phyloP scores from a whole-genome alignment of 1,139 yeast species.

The Candida tetrigidarum region DNA sequence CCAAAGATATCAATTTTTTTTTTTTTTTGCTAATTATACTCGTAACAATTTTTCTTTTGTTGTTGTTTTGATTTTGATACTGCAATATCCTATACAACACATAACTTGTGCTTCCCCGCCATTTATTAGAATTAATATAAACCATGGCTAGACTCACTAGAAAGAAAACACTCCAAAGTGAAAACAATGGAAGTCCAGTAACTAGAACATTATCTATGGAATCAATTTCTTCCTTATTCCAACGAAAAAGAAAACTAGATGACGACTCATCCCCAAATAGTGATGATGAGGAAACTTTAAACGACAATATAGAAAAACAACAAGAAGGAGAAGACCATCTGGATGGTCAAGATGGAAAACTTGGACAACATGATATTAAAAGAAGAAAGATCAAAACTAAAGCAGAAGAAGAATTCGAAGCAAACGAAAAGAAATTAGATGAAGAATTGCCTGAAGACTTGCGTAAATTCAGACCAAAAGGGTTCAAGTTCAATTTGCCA shows the following conservation, averaged over 20 bases:
- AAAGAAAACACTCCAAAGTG: conserved; percentile 12
- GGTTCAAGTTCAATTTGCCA: conserved; percentile 76
- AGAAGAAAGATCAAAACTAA: conserved; percentile 32
- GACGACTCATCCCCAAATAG: conserved; percentile 16
- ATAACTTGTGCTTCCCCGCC: too few species aligned
- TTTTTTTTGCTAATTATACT: too few species aligned
- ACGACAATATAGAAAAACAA: conserved; percentile 18
- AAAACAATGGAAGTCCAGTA: conserved; percentile 18
- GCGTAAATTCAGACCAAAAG: conserved; percentile 72
- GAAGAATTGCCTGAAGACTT: conserved; percentile 63
- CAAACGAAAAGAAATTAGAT: conserved; percentile 58
- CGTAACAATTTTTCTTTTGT: too few species aligned
- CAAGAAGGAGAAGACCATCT: conserved; percentile 21
- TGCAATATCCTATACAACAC: neutral
- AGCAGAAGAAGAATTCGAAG: conserved; percentile 45
- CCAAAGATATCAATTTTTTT: too few species aligned
- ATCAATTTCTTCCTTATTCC: conserved; percentile 42
- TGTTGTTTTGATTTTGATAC: neutral
- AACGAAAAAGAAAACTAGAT: conserved; percentile 28
- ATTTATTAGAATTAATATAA: too few species aligned
- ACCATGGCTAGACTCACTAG: conserved; percentile 14
- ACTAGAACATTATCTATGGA: conserved; percentile 48
- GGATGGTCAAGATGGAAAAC: conserved; percentile 14
- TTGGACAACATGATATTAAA: conserved; percentile 18
- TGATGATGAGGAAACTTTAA: conserved; percentile 1